phyloP scores from a whole-genome alignment of 139 green algal genomes.

The Edaphochlamys debaryana region DNA sequence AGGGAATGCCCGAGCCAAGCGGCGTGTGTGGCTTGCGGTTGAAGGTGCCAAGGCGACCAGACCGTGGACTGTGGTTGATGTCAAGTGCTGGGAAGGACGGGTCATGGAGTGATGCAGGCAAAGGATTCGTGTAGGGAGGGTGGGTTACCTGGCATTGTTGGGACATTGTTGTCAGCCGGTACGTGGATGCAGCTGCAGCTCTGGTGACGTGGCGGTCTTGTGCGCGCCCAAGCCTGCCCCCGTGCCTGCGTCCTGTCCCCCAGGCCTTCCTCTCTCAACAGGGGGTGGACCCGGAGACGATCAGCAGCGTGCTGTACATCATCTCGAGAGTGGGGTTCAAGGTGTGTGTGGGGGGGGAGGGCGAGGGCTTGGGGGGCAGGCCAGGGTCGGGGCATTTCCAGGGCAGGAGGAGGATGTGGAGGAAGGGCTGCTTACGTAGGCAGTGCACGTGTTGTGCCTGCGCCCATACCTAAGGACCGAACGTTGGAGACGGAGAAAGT shows the following conservation, averaged over 20 bases:
- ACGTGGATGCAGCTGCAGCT: too few relatives aligned
- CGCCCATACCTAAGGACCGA: background rate
- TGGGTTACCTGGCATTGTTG: too few relatives aligned
- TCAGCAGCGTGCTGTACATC: conserved; percentile 53
- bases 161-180: too few relatives aligned
- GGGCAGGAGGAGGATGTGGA: background rate
- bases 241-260: background rate
- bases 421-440: background rate
- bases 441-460: too few relatives aligned
- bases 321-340: conserved; percentile 77
- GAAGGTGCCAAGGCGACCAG: too few relatives aligned
- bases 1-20: background rate
- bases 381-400: background rate
- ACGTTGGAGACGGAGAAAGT: background rate
- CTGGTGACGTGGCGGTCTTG: too few relatives aligned
- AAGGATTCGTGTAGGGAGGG: background rate
- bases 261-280: conserved; percentile 53
- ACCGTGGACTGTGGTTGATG: background rate
- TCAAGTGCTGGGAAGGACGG: background rate
- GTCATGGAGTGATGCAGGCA: background rate
- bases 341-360: background rate
- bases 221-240: too few relatives aligned
- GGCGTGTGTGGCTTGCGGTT: too few relatives aligned
- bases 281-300: background rate
- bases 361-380: background rate